Conservation (phyloP, 1,284 basidiomycete species). For the Sporisorium scitamineum region DNA sequence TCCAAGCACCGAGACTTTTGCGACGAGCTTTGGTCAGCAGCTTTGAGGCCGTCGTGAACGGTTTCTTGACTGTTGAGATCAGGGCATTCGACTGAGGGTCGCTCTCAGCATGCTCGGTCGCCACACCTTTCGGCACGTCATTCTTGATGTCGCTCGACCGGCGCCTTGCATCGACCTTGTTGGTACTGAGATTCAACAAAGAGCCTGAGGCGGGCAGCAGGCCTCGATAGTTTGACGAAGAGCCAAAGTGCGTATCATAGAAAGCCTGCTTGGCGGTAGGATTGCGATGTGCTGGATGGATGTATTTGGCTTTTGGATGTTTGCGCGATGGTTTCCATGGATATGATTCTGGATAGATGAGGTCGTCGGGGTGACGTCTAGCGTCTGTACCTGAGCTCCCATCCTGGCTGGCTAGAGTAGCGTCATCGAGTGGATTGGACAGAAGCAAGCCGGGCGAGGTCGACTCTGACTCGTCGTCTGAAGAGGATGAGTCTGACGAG, state of each 20-base stretch:
- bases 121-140: background rate
- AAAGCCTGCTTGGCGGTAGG: slow-evolving; percentile 60
- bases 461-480: slow-evolving; percentile 13
- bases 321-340: slow-evolving; percentile 37
- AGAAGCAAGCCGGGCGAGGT: background rate
- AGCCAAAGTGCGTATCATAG: slow-evolving; percentile 59
- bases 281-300: slow-evolving; percentile 53
- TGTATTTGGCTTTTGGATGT: slow-evolving; percentile 25
- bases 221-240: slow-evolving; percentile 44
- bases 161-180: slow-evolving; percentile 7
- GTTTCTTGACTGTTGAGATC: slow-evolving; percentile 31
- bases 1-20: slow-evolving; percentile 15
- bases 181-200: background rate
- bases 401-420: background rate
- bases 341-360: slow-evolving; percentile 34
- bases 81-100: slow-evolving; percentile 5
- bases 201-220: slow-evolving; percentile 31
- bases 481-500: slow-evolving; percentile 25
- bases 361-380: slow-evolving; percentile 35
- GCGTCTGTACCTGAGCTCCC: background rate
- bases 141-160: slow-evolving; percentile 24
- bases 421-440: background rate
- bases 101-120: background rate
- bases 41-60: slow-evolving; percentile 29
- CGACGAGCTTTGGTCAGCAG: slow-evolving; percentile 26